Conservation (phyloP, 2,329 filamentous ascomycete genomes). For the Cytospora chrysosperma region DNA sequence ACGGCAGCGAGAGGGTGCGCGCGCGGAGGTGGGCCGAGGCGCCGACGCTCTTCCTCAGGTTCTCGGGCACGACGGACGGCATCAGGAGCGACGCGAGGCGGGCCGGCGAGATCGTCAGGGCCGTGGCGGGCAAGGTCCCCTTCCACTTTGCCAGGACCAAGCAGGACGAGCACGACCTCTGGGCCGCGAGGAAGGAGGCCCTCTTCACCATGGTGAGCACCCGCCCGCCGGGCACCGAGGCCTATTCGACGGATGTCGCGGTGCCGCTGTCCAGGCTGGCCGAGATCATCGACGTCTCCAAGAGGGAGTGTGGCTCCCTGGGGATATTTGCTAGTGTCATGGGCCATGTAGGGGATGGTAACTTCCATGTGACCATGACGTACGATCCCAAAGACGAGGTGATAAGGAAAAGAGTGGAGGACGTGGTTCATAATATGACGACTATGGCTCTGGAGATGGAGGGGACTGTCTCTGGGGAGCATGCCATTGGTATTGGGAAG, state of each 20-base stretch:
- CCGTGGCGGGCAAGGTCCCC: slow-evolving; percentile 50
- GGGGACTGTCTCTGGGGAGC: slow-evolving; percentile 66
- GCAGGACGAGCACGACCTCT: slow-evolving; percentile 67
- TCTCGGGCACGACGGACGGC: slow-evolving; percentile 61
- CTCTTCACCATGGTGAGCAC: slow-evolving; percentile 72
- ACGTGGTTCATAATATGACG: slow-evolving; percentile 63
- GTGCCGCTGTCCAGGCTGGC: slow-evolving; percentile 71
- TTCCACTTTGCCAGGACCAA: slow-evolving; percentile 68
- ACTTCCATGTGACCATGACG: slow-evolving; percentile 53
- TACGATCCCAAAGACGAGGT: slow-evolving; percentile 50
- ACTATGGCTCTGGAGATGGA: slow-evolving; percentile 65
- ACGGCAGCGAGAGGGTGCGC: slow-evolving; percentile 57
- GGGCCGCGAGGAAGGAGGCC: slow-evolving; percentile 73
- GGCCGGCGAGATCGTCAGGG: slow-evolving; percentile 58
- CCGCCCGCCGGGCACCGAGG: slow-evolving; percentile 56
- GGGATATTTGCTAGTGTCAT: slow-evolving; percentile 61
- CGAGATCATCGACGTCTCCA: slow-evolving; percentile 68
- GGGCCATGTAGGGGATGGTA: slow-evolving; percentile 67
- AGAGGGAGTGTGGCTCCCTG: slow-evolving; percentile 54
- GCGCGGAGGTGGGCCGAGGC: slow-evolving; percentile 61
- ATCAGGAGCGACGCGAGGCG: slow-evolving; percentile 64
- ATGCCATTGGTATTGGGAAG: slow-evolving; percentile 58
- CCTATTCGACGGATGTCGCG: slow-evolving; percentile 81
- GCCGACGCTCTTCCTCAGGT: slow-evolving; percentile 75
- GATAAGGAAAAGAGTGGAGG: slow-evolving; percentile 42